These are phyloP conservation scores for Backusella liffmaniae DNA, from an alignment of 192 early-diverging fungal genomes.

Conservation along the genomic window DNA sequence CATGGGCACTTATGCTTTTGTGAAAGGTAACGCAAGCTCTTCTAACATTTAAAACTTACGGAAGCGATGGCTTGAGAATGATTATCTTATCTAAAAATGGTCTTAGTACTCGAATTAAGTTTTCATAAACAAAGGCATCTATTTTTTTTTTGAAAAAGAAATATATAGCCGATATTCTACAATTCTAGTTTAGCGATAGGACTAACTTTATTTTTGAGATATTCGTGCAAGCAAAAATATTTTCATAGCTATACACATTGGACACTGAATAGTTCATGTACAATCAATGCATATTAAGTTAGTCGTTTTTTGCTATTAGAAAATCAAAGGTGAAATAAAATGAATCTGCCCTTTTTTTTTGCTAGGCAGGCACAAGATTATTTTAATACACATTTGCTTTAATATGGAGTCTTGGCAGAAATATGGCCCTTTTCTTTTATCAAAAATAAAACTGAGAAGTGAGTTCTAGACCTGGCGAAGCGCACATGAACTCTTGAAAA, in stretches of 20 bases:
- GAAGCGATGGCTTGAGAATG: not conserved
- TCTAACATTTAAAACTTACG: not conserved
- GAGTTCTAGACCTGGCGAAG: too few relatives aligned
- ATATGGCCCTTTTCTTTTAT: too few relatives aligned
- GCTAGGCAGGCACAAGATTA: too few relatives aligned
- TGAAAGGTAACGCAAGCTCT: constrained; percentile 1
- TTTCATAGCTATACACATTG: not conserved
- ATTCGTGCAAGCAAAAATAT: not conserved
- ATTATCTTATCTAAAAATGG: not conserved
- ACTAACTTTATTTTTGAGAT: not conserved
- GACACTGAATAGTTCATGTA: too few relatives aligned
- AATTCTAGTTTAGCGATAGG: not conserved
- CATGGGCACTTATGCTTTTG: not conserved
- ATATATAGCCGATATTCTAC: not conserved
- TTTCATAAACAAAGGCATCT: not conserved
- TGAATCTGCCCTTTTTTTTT: too few relatives aligned
- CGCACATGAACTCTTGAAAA: too few relatives aligned
- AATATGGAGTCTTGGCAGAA: too few relatives aligned
- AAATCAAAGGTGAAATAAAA: too few relatives aligned
- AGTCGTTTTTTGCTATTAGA: too few relatives aligned
- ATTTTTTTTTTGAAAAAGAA: not conserved
- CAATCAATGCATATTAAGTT: too few relatives aligned
- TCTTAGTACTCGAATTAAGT: not conserved
- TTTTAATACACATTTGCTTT: too few relatives aligned
- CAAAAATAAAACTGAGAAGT: too few relatives aligned